These are phyloP conservation scores for Pezicula neosporulosa DNA, from an alignment of 2,329 filamentous ascomycete genomes.

Conservation along the genomic window DNA sequence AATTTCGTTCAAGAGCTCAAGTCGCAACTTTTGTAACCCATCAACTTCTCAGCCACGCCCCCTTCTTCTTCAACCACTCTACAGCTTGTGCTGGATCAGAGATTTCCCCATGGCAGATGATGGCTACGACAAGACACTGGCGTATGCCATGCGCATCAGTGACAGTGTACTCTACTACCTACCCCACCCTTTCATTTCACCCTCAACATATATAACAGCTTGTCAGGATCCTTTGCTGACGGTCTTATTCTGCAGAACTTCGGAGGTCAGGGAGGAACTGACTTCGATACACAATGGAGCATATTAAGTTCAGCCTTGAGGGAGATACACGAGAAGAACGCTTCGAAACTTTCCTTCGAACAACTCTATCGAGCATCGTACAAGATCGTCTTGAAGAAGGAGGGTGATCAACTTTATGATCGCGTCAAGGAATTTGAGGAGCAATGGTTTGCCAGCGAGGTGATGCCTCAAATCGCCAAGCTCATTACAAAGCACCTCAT, in stretches of 20 bases:
- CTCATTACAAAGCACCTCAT: constrained; percentile 69
- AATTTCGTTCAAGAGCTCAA: neutral
- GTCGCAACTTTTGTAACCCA: neutral
- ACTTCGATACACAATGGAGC: constrained; percentile 85
- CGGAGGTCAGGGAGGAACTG: constrained; percentile 51
- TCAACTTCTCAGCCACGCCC: neutral
- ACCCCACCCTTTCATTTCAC: neutral
- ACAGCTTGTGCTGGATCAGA: too few species aligned
- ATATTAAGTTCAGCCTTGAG: constrained; percentile 71
- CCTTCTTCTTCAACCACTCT: neutral
- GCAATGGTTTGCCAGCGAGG: constrained; percentile 71
- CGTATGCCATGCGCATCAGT: neutral
- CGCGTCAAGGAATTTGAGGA: constrained; percentile 78
- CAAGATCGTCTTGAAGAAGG: constrained; percentile 87
- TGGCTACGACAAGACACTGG: neutral
- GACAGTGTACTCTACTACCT: neutral
- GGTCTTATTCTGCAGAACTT: constrained; percentile 43
- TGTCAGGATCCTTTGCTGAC: neutral
- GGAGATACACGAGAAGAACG: constrained; percentile 91
- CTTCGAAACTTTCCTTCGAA: constrained; percentile 87
- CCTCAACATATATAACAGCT: neutral
- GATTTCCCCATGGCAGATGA: neutral
- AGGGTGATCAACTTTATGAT: constrained; percentile 77
- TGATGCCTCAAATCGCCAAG: constrained; percentile 66
- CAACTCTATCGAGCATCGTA: constrained; percentile 92